A percentile compares a stretch with the other conserved stretches of the same genome.
These are phyloP conservation scores for Sporisorium iseilematis-ciliati DNA, from an alignment of 1,284 basidiomycete genomes.

Conservation along the genomic window DNA sequence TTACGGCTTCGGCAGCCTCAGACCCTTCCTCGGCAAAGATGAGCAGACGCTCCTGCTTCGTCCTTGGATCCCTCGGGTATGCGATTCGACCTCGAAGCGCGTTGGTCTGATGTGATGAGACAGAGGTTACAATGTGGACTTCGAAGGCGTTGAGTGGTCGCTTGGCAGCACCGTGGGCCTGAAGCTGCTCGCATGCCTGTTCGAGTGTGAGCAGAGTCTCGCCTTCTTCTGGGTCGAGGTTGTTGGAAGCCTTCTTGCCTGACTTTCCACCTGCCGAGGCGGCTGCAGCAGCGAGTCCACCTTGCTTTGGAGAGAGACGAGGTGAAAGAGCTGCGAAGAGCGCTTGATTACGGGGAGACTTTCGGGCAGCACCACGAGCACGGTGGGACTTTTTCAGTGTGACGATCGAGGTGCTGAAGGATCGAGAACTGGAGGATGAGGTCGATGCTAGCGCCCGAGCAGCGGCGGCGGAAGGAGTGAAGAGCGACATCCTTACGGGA, in stretches of 20 bases:
- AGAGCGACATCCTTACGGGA: slow-evolving; percentile 23
- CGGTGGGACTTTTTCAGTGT: slow-evolving; percentile 52
- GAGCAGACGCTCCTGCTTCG: slow-evolving; percentile 63
- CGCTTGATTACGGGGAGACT: slow-evolving; percentile 46
- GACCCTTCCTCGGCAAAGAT: slow-evolving; percentile 67
- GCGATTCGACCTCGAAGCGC: slow-evolving; percentile 66
- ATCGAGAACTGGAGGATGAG: slow-evolving; percentile 29
- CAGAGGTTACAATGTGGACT: slow-evolving; percentile 65
- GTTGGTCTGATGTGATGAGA: slow-evolving; percentile 66
- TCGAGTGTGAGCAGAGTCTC: slow-evolving; percentile 50
- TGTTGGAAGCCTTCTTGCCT: slow-evolving; percentile 30
- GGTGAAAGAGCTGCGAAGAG: slow-evolving; percentile 37
- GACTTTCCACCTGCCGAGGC: slow-evolving; percentile 17
- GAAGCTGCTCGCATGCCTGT: slow-evolving; percentile 45
- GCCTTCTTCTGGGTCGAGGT: slow-evolving; percentile 41
- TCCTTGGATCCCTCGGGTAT: slow-evolving; percentile 61
- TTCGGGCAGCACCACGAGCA: slow-evolving; percentile 51
- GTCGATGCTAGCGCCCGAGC: slow-evolving; percentile 21
- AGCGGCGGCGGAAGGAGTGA: slow-evolving; percentile 15
- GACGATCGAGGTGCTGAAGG: slow-evolving; percentile 40
- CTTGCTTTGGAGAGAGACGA: slow-evolving; percentile 25
- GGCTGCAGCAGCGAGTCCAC: slow-evolving; percentile 14
- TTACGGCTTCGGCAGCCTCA: slow-evolving; percentile 55
- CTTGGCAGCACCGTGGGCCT: slow-evolving; percentile 28
- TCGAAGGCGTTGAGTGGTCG: slow-evolving; percentile 65